These are phyloP conservation scores for Monosporascus sp. DNA, from an alignment of 2,329 filamentous ascomycete species.

Conservation along the genomic window DNA sequence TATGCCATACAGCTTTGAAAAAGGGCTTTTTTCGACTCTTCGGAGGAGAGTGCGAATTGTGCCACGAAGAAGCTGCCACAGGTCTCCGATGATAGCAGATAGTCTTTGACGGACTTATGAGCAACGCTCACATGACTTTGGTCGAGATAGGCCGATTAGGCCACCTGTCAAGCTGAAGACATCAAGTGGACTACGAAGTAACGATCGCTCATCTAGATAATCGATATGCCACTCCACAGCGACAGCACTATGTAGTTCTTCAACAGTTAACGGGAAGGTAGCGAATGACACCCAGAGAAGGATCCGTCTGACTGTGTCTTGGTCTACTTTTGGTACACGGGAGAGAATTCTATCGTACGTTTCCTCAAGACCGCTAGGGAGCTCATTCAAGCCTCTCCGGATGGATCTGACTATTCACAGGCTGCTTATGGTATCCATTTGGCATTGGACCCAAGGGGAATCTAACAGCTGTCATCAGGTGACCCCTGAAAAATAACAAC, in stretches of 20 bases:
- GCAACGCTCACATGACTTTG: conserved; percentile 4
- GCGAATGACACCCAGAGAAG: conserved; percentile 7
- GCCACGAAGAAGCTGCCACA: not conserved
- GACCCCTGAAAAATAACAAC: not conserved
- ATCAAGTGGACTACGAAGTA: conserved; percentile 3
- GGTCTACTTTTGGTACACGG: not conserved
- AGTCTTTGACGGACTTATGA: conserved; percentile 7
- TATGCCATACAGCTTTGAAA: conserved; percentile 5
- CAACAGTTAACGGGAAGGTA: conserved; percentile 2
- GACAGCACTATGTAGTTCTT: conserved; percentile 7
- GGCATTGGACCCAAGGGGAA: conserved; percentile 10
- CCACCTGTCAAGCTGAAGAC: conserved; percentile 3
- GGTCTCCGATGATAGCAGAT: conserved; percentile 3
- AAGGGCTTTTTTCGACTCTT: not conserved
- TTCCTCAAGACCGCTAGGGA: conserved; percentile 2
- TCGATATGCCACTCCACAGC: conserved; percentile 2
- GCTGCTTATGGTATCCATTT: conserved; percentile 3
- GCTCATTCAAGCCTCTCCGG: conserved; percentile 1
- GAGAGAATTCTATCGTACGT: conserved; percentile 4
- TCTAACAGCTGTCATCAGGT: not conserved
- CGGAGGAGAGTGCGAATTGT: not conserved
- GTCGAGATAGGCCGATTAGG: conserved; percentile 4
- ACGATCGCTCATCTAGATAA: conserved; percentile 5
- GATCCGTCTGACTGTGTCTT: conserved; percentile 3
- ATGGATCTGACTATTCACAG: conserved; percentile 4